These are phyloP conservation scores for Lunasporangiospora selenospora DNA, from an alignment of 192 early-diverging fungal species.

Conservation along the genomic window DNA sequence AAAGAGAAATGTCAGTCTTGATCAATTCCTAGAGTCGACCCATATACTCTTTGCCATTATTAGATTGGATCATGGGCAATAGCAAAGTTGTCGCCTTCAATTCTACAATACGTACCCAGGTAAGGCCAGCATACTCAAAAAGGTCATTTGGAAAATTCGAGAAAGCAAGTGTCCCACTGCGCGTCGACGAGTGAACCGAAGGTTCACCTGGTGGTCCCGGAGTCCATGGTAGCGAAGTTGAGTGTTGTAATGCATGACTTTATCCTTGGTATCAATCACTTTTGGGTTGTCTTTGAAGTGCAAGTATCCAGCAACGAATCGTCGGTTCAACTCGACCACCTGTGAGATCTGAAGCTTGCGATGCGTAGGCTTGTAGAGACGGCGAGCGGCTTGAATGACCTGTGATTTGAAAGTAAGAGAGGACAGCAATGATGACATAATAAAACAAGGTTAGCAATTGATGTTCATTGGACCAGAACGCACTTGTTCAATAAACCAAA, in stretches of 20 bases:
- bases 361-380: conserved; percentile 90
- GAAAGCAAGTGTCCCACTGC: conserved; percentile 74
- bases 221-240: conserved; percentile 93
- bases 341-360: conserved; percentile 85
- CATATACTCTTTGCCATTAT: too few relatives aligned
- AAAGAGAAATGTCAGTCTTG: too few relatives aligned
- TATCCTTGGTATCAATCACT: conserved; percentile 78
- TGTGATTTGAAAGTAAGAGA: too few relatives aligned
- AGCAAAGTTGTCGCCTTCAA: not conserved
- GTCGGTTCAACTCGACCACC: conserved; percentile 88
- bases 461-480: too few relatives aligned
- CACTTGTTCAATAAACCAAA: too few relatives aligned
- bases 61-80: too few relatives aligned
- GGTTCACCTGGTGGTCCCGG: conserved; percentile 95
- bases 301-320: conserved; percentile 86
- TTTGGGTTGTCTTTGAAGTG: conserved; percentile 83
- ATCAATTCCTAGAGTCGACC: too few relatives aligned
- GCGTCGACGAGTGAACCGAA: conserved; percentile 69
- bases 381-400: conserved; percentile 92
- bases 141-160: conserved; percentile 71
- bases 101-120: conserved; percentile 74
- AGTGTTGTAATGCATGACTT: conserved; percentile 86
- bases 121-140: conserved; percentile 79
- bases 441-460: too few relatives aligned
- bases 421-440: not conserved